Evolutionary conservation across 257 asterid genomes (phyloP).

Genomic region (Ajuga chamaepitys): DNA sequence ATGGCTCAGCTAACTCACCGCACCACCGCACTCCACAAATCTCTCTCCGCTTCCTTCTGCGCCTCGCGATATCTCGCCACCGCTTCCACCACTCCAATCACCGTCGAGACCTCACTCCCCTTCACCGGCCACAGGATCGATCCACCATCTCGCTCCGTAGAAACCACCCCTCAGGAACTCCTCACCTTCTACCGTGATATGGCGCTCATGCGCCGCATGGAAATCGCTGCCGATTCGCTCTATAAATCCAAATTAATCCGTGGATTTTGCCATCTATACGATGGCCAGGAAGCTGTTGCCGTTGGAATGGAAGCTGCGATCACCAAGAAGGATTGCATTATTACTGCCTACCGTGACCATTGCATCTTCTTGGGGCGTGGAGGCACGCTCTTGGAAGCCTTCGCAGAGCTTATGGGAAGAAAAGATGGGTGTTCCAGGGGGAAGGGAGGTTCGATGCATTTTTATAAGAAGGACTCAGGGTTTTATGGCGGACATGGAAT

Average conservation of each 20-base stretch:
- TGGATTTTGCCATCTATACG: constrained; percentile 93
- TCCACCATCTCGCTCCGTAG: constrained; percentile 79
- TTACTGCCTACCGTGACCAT: constrained; percentile 78
- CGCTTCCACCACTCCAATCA: constrained; percentile 51
- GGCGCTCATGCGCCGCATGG: constrained; percentile 95
- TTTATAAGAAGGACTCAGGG: constrained; percentile 74
- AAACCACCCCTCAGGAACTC: constrained; percentile 58
- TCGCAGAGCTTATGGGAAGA: constrained; percentile 91
- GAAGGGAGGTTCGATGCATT: constrained; percentile 98
- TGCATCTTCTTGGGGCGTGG: constrained; percentile 73
- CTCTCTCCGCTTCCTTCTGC: constrained; percentile 29
- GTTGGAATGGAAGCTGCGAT: constrained; percentile 96
- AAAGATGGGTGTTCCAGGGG: constrained; percentile 84
- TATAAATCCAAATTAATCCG: constrained; percentile 89
- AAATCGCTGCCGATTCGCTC: constrained; percentile 93
- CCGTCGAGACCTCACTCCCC: constrained; percentile 77
- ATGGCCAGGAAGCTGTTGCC: constrained; percentile 94
- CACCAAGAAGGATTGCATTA: constrained; percentile 58
- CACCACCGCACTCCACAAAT: constrained; percentile 32
- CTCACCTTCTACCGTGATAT: constrained; percentile 71
- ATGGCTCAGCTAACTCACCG: constrained; percentile 69
- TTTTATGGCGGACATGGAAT: constrained; percentile 97
- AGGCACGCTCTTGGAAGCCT: constrained; percentile 56
- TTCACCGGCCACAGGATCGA: constrained; percentile 86
- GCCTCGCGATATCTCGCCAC: constrained; percentile 47